A percentile compares a stretch with the other conserved stretches of the same genome.
Conservation (phyloP, 352 stramenopile species). For the Phytopythium vexans region DNA sequence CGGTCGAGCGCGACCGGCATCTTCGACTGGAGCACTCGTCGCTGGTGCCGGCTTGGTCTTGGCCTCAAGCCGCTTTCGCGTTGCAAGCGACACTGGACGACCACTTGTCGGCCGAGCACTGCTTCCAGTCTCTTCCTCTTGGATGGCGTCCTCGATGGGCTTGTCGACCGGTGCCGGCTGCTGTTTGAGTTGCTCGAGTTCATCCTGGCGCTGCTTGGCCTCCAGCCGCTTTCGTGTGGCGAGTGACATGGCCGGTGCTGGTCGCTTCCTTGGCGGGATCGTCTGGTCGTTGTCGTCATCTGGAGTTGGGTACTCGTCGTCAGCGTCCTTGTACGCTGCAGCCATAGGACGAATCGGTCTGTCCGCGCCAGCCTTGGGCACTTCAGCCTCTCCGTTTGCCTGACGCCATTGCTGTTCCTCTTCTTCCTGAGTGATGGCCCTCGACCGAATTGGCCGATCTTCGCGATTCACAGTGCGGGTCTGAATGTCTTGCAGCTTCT, state of each 20-base stretch:
- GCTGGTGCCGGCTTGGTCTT: constrained; percentile 38
- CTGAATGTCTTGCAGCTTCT: constrained; percentile 41
- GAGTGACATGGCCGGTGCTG: constrained; percentile 3
- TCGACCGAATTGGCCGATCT: constrained; percentile 37
- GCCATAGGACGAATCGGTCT: constrained; percentile 36
- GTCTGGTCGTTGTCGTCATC: constrained; percentile 20
- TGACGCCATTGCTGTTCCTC: constrained; percentile 2
- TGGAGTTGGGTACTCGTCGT: constrained; percentile 2
- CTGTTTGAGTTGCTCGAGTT: constrained; percentile 9
- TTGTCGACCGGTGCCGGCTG: constrained; percentile 3
- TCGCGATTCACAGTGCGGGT: constrained; percentile 23
- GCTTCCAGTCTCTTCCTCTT: neutral
- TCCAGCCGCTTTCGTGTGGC: constrained; percentile 50
- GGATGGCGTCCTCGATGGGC: neutral
- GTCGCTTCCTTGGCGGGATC: constrained; percentile 1
- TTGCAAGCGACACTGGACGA: constrained; percentile 16
- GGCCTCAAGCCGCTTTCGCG: constrained; percentile 60
- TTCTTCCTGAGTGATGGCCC: constrained; percentile 15
- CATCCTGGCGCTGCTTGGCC: constrained; percentile 35
- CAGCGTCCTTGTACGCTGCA: neutral
- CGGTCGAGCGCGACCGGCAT: constrained; percentile 6
- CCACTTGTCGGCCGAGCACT: neutral
- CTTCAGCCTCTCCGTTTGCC: neutral
- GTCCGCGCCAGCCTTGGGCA: constrained; percentile 14
- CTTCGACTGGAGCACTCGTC: constrained; percentile 2